Evolutionary conservation across 2,329 filamentous ascomycete species (phyloP), one percentile per base, ranked within the genome.

Genomic region (Aureobasidium sp.): DNA sequence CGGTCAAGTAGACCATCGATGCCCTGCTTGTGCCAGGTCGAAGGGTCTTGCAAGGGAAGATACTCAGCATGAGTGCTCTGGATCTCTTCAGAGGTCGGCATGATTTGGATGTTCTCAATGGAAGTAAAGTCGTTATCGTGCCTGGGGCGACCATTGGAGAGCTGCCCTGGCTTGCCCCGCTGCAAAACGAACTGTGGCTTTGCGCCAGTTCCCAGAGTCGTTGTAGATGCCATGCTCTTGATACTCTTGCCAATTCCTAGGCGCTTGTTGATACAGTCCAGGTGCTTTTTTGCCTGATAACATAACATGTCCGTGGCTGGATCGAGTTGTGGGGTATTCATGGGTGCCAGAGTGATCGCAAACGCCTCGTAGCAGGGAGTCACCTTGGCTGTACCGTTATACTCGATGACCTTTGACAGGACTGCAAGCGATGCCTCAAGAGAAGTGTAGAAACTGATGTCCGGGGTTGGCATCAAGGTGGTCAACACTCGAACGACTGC

Each of bases 101-200:
- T 65, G 40, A 83, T 79, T 50, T 70, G 70, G 61, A 84, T 82
- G 0, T 78, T 63, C 0, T 66, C 35, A 60, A 83, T 81, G 49
- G 78, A 70, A 1, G 66, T 70, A 52, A 77, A 70, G 65, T 83
- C 81, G 63, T 83, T 83, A 66, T 82, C 76, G 62, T 83, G 80
- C 7, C 79, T 72, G 56, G 67, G 62, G 12, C 73, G 72, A 12
- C 66, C 66, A 12, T 66, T 64, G 11, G 70, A 73, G 3, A 75
- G 65, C 39, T 64, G 63, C 33, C 73, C 73, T 39, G 73, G 74
- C 63, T 29, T 64, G 40, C 68, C 67, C 6, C 53, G 42, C 27
- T 63, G n/a, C 8, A 63, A 15, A n/a, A n/a, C n/a, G 17, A 63
- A 66, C 14, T 22, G 22, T 17, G 62, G 56, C 19, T 57, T 39